These are phyloP conservation scores for Grifola frondosa DNA, from an alignment of 1,284 basidiomycete genomes.

Conservation along the genomic window DNA sequence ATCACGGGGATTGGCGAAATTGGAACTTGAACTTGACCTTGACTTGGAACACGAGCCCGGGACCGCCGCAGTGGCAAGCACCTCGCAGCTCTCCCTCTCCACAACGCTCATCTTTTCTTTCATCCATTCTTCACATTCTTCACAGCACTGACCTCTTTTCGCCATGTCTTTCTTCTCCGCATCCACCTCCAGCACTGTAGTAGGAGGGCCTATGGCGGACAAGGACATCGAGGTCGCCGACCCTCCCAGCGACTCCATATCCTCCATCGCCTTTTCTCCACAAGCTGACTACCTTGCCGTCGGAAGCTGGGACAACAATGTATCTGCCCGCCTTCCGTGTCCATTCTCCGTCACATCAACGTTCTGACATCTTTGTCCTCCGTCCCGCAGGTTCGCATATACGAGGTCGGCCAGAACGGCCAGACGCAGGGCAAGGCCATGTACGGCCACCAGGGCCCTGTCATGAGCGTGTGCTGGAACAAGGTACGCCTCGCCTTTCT, in stretches of 20 bases:
- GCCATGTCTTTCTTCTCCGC: conserved; percentile 44
- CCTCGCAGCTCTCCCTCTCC: neutral
- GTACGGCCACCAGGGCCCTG: conserved; percentile 82
- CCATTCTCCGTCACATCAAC: neutral
- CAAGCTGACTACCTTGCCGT: conserved; percentile 73
- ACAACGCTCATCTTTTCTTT: neutral
- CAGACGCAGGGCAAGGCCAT: conserved; percentile 78
- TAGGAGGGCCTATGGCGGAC: conserved; percentile 31
- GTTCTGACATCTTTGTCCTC: neutral
- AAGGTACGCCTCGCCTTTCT: too few relatives aligned
- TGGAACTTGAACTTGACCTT: too few relatives aligned
- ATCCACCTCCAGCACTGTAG: conserved; percentile 31
- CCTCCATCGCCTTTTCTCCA: conserved; percentile 64
- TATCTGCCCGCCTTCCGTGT: conserved; percentile 32
- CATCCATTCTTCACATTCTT: neutral
- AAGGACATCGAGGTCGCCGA: conserved; percentile 77
- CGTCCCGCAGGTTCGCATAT: conserved; percentile 52
- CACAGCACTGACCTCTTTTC: too few relatives aligned
- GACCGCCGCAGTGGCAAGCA: too few relatives aligned
- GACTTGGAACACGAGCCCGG: too few relatives aligned
- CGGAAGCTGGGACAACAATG: conserved; percentile 79
- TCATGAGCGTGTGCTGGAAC: conserved; percentile 83
- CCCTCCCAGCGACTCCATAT: conserved; percentile 75
- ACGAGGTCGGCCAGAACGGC: conserved; percentile 56
- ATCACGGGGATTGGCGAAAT: too few relatives aligned